Percentiles rank a stretch among this genome's conserved stretches.
Evolutionary conservation across 805 yeast genomes (phyloP).

Genomic region (Hanseniaspora taiwanica): DNA sequence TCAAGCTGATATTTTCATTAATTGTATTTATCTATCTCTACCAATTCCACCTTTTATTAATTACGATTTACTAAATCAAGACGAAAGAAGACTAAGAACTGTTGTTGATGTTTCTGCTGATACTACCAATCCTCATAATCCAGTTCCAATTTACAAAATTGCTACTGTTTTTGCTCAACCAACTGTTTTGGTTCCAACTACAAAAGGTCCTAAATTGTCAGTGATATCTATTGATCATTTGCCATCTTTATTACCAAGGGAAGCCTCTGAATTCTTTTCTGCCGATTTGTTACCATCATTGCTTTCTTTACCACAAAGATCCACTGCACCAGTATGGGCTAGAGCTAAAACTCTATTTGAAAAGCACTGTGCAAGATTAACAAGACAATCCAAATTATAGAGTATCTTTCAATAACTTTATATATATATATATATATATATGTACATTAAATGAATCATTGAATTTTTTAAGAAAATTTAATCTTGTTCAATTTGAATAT

Average conservation of each 20-base stretch:
- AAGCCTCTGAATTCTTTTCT: slow-evolving; percentile 86
- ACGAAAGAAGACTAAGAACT: slow-evolving; percentile 68
- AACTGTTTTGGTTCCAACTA: slow-evolving; percentile 70
- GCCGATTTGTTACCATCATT: slow-evolving; percentile 81
- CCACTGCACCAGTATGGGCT: slow-evolving; percentile 80
- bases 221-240: slow-evolving; percentile 94
- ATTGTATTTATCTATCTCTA: slow-evolving; percentile 87
- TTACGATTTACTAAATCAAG: slow-evolving; percentile 48
- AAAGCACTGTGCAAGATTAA: slow-evolving; percentile 68
- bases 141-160: slow-evolving; percentile 82
- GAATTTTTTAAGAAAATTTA: too few relatives aligned
- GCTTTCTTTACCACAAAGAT: slow-evolving; percentile 70
- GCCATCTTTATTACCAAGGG: slow-evolving; percentile 93
- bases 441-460: slow-evolving; percentile 1
- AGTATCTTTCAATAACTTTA: not conserved
- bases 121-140: slow-evolving; percentile 96
- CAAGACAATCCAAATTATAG: slow-evolving; percentile 32
- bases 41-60: slow-evolving; percentile 90
- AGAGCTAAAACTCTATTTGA: slow-evolving; percentile 76
- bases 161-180: slow-evolving; percentile 90
- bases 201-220: slow-evolving; percentile 72
- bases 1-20: slow-evolving; percentile 75
- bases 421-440: not conserved
- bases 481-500: slow-evolving; percentile 45
- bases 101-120: slow-evolving; percentile 98